Evolutionary conservation across 2,329 filamentous ascomycete species (phyloP), one percentile per base, ranked within the genome.

Genomic region (Leptographium flavum): DNA sequence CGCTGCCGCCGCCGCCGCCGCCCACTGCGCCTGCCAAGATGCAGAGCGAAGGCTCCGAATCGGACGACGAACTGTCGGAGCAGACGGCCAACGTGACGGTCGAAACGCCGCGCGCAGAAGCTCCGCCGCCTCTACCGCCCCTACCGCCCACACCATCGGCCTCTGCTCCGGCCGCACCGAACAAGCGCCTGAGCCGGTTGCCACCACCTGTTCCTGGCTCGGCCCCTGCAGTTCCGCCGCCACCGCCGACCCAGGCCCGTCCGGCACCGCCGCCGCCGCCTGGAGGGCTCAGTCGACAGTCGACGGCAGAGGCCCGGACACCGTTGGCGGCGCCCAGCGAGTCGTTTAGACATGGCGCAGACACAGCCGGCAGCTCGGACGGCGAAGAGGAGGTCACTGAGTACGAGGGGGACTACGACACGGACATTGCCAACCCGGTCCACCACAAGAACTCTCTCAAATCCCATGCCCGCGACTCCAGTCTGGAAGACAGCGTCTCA

Each of bases 391-490:
- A 93, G 56, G 74, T 87, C 30, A 93, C 87, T 0, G 90, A 95
- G 57, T 96, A 96, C 57, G 92, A 98, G 58, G 92, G 90, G 7
- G 92, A 96, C 58, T 96, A 96, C 59, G 92, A 96, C 55, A 96
- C 92, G 7, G 92, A 96, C 59, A 96, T 96, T 58, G 88, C 83
- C 2, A 86, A 88, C n/a, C 82, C 86, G 10, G 87, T 78, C n/a
- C 86, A 84, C 46, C 87, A 94, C 62, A 95, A 94, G 63, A 90
- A 94, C 64, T 88, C 90, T 1, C 63, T 96, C 49, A 94, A 90
- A 60, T 68, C 85, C 9, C 87, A 94, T 60, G 76, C 73, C 8
- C 76, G 82, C 45, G 85, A 90, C 39, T 76, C 81, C 7, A 93
- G 84, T 57, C 58, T 83, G 45, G 87, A 93, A 50, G 79, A 83